Conservation (phyloP, 2,329 filamentous ascomycete species). For the Arthrobotrys sphaeroides region DNA sequence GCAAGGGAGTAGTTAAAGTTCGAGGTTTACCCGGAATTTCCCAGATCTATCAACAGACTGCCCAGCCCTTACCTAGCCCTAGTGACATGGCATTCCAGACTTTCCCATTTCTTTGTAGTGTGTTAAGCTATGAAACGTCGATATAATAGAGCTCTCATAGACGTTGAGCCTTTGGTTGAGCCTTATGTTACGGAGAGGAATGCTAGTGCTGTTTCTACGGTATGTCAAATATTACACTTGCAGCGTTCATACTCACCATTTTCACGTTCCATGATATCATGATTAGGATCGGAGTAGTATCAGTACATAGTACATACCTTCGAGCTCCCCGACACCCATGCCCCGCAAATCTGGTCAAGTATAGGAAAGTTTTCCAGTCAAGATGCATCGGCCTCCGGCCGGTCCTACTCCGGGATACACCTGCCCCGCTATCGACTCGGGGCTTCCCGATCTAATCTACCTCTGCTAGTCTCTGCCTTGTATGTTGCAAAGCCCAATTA, state of each 20-base stretch:
- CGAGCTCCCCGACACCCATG: too few species aligned
- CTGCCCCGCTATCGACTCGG: background rate
- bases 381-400: background rate
- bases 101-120: conserved; percentile 1
- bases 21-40: conserved; percentile 1
- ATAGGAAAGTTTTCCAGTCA: background rate
- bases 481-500: background rate
- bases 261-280: background rate
- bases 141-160: background rate
- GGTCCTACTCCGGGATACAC: background rate
- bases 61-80: background rate
- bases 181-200: background rate
- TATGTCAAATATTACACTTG: background rate
- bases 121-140: background rate
- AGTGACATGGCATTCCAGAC: background rate
- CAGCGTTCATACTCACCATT: background rate
- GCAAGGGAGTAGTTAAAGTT: background rate
- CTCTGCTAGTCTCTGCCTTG: background rate
- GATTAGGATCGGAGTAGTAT: too few species aligned
- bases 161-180: background rate
- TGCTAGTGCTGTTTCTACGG: background rate
- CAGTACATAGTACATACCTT: too few species aligned
- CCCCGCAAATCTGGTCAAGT: background rate
- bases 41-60: background rate
- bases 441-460: background rate